Percentiles rank a stretch among this genome's conserved stretches.
Conservation (phyloP, 2,329 filamentous ascomycete genomes). For the Exophiala sideris region DNA sequence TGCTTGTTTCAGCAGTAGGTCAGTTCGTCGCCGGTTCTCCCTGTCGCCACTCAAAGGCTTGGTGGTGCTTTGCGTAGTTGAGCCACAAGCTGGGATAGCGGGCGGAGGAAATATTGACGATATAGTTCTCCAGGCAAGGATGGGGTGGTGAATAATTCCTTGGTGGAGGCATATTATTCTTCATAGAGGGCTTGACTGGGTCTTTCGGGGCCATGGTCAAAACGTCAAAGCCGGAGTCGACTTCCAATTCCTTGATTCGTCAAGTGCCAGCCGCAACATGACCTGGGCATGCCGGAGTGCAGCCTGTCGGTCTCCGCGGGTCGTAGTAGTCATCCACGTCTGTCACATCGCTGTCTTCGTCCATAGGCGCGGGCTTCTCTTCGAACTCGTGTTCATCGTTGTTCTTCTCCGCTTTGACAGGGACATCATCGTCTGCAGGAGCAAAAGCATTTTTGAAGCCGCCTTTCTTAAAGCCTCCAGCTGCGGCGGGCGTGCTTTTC, state of each 20-base stretch:
- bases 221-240: neutral
- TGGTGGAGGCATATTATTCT: too few relatives aligned
- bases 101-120: too few relatives aligned
- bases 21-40: too few relatives aligned
- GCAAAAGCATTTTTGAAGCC: constrained; percentile 76
- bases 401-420: constrained; percentile 40
- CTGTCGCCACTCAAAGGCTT: too few relatives aligned
- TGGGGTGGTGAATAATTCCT: too few relatives aligned
- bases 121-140: too few relatives aligned
- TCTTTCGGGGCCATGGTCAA: neutral
- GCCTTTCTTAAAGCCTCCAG: constrained; percentile 67
- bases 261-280: constrained; percentile 9
- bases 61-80: too few relatives aligned
- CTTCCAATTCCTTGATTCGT: neutral
- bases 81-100: too few relatives aligned
- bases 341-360: constrained; percentile 64
- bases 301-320: constrained; percentile 51
- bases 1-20: too few relatives aligned
- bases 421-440: constrained; percentile 25
- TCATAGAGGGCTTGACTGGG: neutral
- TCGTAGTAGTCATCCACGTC: constrained; percentile 62
- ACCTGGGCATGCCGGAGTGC: constrained; percentile 37
- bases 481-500: constrained; percentile 36
- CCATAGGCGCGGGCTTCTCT: constrained; percentile 33
- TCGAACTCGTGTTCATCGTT: constrained; percentile 42